Conservation (phyloP, 768 basidiomycete genomes). For the Cyclocybe cylindracea region DNA sequence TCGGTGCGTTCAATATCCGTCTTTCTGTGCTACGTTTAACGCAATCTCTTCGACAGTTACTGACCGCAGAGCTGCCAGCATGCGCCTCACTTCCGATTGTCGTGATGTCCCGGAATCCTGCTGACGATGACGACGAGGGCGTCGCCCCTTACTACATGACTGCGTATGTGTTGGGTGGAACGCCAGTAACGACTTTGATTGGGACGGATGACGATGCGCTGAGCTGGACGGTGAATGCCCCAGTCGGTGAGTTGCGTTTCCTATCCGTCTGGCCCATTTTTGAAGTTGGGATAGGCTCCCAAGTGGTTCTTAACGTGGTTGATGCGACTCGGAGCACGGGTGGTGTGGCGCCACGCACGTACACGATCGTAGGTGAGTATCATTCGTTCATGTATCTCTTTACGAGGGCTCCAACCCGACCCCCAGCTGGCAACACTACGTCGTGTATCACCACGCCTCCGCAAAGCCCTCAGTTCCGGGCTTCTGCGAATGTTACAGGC, state of each 20-base stretch:
- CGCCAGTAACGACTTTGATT: constrained; percentile 28
- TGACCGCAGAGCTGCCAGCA: too few relatives aligned
- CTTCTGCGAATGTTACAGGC: constrained; percentile 27
- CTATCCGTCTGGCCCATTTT: neutral
- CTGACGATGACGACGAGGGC: too few relatives aligned
- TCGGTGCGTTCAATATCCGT: too few relatives aligned
- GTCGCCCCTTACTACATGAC: constrained; percentile 40
- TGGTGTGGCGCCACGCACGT: constrained; percentile 32
- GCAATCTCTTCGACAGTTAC: too few relatives aligned
- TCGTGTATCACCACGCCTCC: too few relatives aligned
- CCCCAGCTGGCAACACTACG: too few relatives aligned
- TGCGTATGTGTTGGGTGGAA: constrained; percentile 36
- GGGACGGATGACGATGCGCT: constrained; percentile 32
- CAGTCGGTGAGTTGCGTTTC: constrained; percentile 29
- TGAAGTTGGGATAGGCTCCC: constrained; percentile 29
- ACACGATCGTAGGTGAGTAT: constrained; percentile 32
- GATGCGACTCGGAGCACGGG: constrained; percentile 40
- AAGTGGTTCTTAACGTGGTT: constrained; percentile 40
- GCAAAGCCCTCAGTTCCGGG: too few relatives aligned
- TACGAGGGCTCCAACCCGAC: too few relatives aligned
- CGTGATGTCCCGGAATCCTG: too few relatives aligned
- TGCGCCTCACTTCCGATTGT: too few relatives aligned
- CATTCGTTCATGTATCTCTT: too few relatives aligned
- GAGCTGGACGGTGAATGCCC: constrained; percentile 40
- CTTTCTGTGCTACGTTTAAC: too few relatives aligned